Evolutionary conservation across 1,284 basidiomycete species (phyloP).

Genomic region (Anthracocystis walkeri): DNA sequence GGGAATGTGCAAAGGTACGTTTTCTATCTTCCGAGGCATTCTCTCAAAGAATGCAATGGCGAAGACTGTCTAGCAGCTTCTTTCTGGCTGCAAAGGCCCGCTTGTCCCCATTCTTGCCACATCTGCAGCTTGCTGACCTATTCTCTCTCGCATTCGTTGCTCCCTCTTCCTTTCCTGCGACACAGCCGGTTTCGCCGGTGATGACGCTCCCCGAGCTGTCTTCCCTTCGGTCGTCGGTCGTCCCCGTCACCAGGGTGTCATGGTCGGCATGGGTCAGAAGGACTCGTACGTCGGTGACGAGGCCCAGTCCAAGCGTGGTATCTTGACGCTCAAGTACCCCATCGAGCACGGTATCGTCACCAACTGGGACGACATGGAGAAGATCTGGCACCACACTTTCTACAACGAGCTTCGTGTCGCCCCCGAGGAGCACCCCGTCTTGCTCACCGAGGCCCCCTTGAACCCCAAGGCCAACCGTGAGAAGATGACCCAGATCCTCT

Average conservation of each 20-base stretch:
- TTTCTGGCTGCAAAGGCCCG: background rate
- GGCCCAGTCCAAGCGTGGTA: slow-evolving; percentile 95
- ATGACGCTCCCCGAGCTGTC: slow-evolving; percentile 81
- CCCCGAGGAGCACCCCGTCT: slow-evolving; percentile 88
- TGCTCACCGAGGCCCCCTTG: slow-evolving; percentile 92
- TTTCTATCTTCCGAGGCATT: background rate
- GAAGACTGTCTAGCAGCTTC: background rate
- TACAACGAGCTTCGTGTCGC: slow-evolving; percentile 73
- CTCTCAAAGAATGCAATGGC: background rate
- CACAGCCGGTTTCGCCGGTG: slow-evolving; percentile 76
- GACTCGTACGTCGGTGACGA: slow-evolving; percentile 76
- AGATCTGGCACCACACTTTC: slow-evolving; percentile 70
- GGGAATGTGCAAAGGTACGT: slow-evolving; percentile 69
- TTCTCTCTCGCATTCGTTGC: background rate
- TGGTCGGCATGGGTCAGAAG: slow-evolving; percentile 75
- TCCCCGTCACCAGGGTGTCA: slow-evolving; percentile 90
- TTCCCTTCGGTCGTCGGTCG: slow-evolving; percentile 85
- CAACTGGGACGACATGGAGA: slow-evolving; percentile 78
- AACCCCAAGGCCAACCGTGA: slow-evolving; percentile 95
- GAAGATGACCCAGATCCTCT: slow-evolving; percentile 98
- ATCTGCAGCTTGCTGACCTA: slow-evolving; percentile 10
- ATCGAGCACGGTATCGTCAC: slow-evolving; percentile 81
- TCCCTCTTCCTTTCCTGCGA: background rate
- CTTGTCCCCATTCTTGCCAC: background rate
- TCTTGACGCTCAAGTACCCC: slow-evolving; percentile 82